Percentiles rank a stretch among this genome's conserved stretches.
phyloP scores from a whole-genome alignment of 2,329 filamentous ascomycete species.

The Xylariaceae sp. region DNA sequence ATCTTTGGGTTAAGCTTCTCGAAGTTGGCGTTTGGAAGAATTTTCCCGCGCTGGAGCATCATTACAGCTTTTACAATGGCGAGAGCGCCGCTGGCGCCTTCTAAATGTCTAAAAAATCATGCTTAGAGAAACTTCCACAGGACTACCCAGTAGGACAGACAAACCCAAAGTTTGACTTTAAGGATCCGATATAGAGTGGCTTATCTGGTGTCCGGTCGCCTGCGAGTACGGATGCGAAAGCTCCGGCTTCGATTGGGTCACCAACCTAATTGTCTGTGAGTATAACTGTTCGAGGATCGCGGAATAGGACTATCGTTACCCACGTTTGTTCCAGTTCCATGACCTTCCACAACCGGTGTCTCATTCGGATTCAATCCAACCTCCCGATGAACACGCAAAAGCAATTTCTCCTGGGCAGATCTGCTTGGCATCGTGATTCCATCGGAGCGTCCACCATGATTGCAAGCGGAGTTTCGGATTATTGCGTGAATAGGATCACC shows the following conservation, averaged over 20 bases:
- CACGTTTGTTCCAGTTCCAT: constrained; percentile 11
- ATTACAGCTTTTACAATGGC: constrained; percentile 27
- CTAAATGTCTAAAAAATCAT: constrained; percentile 16
- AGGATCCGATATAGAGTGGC: constrained; percentile 24
- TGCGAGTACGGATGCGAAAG: constrained; percentile 21
- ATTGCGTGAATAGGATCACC: constrained; percentile 10
- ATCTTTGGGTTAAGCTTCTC: constrained; percentile 21
- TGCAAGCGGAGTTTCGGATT: constrained; percentile 10
- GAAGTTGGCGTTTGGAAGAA: constrained; percentile 26
- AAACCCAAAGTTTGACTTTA: constrained; percentile 23
- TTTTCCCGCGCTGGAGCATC: constrained; percentile 22
- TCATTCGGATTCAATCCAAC: constrained; percentile 3
- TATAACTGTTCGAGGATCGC: neutral
- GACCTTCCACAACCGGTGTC: constrained; percentile 9
- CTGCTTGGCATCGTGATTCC: constrained; percentile 11
- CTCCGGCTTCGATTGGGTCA: constrained; percentile 19
- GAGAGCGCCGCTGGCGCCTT: constrained; percentile 24
- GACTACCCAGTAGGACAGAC: neutral
- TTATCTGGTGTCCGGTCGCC: constrained; percentile 18
- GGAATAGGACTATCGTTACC: neutral
- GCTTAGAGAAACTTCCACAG: neutral
- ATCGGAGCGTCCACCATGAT: constrained; percentile 10
- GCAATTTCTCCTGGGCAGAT: constrained; percentile 10
- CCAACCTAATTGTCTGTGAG: neutral
- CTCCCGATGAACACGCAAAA: constrained; percentile 6